phyloP scores from a whole-genome alignment of 805 yeast species.

The Lipomyces starkeyi region DNA sequence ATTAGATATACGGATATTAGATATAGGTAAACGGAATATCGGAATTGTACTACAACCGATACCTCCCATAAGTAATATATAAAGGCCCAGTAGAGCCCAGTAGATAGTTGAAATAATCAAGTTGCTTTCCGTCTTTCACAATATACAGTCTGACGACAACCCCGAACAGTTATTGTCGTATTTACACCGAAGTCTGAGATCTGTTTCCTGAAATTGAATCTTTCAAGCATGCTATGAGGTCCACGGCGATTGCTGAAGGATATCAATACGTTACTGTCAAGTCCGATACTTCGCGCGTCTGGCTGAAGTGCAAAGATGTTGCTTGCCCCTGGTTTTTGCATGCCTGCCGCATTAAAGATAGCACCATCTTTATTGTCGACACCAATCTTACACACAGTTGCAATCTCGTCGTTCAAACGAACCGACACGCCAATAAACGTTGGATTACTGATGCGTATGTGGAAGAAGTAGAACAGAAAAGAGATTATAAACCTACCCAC shows the following conservation, averaged over 20 bases:
- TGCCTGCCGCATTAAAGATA: conserved; percentile 3
- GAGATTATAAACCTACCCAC: no score
- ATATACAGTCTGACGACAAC: neutral
- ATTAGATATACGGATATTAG: no score
- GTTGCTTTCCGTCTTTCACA: no score
- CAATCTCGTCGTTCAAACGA: conserved; percentile 1
- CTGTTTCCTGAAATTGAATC: conserved; percentile 1
- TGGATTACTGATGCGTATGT: neutral
- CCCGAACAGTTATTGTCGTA: neutral
- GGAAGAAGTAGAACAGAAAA: no score
- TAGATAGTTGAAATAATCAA: no score
- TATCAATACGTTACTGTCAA: neutral
- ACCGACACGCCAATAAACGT: neutral
- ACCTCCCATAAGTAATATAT: no score
- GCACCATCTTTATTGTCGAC: conserved; percentile 2
- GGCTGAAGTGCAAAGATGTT: conserved; percentile 5
- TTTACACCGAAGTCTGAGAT: neutral
- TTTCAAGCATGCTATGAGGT: conserved; percentile 1
- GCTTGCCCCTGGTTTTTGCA: neutral
- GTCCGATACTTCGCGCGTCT: conserved; percentile 3
- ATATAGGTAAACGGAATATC: no score
- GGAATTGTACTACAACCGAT: no score
- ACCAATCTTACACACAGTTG: neutral
- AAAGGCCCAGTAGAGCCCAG: no score
- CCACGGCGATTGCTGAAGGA: neutral